phyloP scores from a whole-genome alignment of 116 monocot genomes.

The Iris pallida region DNA sequence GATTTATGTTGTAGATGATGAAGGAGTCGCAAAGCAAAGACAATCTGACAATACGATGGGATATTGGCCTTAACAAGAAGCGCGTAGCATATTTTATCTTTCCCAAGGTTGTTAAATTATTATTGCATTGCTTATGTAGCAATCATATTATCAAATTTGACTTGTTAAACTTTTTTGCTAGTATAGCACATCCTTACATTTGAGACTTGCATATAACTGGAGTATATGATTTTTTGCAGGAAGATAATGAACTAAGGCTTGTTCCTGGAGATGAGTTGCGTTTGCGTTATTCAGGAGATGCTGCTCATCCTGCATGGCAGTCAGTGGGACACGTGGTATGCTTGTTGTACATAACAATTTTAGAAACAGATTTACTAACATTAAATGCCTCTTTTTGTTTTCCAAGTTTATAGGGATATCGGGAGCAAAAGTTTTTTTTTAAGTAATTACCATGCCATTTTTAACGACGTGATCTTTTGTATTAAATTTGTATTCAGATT shows the following conservation, averaged over 20 bases:
- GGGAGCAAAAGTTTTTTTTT: too few relatives aligned
- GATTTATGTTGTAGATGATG: conserved; percentile 63
- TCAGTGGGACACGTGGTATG: too few relatives aligned
- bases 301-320: conserved; percentile 95
- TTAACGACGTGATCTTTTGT: too few relatives aligned
- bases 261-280: conserved; percentile 99
- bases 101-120: too few relatives aligned
- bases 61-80: conserved; percentile 98
- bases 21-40: conserved; percentile 99
- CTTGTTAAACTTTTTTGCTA: too few relatives aligned
- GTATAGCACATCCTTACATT: too few relatives aligned
- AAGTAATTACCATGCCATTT: too few relatives aligned
- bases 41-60: conserved; percentile 89
- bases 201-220: conserved; percentile 2
- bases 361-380: not conserved
- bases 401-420: too few relatives aligned
- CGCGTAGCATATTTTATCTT: too few relatives aligned
- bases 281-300: conserved; percentile 90
- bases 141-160: too few relatives aligned
- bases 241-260: conserved; percentile 98
- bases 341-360: not conserved
- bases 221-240: conserved; percentile 40
- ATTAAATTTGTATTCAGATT: conserved; percentile 62
- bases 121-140: too few relatives aligned
- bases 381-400: not conserved